Percentiles rank a stretch among this genome's conserved stretches.
Conservation (phyloP, 2,329 filamentous ascomycete species). For the Ophiostoma australiae region DNA sequence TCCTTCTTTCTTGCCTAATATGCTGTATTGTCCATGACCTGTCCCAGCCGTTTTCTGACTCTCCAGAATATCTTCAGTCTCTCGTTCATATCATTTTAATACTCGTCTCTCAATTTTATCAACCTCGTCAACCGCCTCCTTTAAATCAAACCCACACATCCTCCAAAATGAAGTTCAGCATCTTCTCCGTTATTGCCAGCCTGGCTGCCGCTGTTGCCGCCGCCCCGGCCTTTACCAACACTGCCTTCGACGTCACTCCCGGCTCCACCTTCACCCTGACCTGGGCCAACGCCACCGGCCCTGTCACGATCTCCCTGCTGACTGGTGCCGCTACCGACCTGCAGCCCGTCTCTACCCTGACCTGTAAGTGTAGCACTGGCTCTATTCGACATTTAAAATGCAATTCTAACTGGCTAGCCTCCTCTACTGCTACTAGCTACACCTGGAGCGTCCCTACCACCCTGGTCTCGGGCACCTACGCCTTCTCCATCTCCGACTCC, state of each 20-base stretch:
- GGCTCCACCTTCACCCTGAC: conserved; percentile 42
- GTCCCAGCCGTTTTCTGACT: not conserved
- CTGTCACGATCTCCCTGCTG: conserved; percentile 42
- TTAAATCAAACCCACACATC: not conserved
- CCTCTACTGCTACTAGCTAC: conserved; percentile 35
- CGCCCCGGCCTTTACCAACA: conserved; percentile 34
- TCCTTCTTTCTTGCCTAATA: not conserved
- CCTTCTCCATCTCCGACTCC: conserved; percentile 43
- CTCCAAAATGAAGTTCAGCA: conserved; percentile 41
- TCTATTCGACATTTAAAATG: not conserved
- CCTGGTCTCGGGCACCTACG: conserved; percentile 41
- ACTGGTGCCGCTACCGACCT: conserved; percentile 38
- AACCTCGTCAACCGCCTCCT: not conserved
- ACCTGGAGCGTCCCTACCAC: conserved; percentile 38
- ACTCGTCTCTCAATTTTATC: conserved; percentile 7
- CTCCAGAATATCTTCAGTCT: not conserved
- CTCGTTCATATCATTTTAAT: not conserved
- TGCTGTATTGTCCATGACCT: not conserved
- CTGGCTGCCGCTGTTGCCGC: conserved; percentile 35
- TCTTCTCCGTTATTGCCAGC: conserved; percentile 35
- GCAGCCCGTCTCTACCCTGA: conserved; percentile 35
- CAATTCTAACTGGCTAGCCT: conserved; percentile 32
- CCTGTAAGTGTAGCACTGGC: conserved; percentile 34
- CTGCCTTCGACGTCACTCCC: conserved; percentile 32
- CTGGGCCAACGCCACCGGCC: conserved; percentile 40